These are phyloP conservation scores for Serpula lacrymans DNA, from an alignment of 768 basidiomycete genomes.

Conservation along the genomic window DNA sequence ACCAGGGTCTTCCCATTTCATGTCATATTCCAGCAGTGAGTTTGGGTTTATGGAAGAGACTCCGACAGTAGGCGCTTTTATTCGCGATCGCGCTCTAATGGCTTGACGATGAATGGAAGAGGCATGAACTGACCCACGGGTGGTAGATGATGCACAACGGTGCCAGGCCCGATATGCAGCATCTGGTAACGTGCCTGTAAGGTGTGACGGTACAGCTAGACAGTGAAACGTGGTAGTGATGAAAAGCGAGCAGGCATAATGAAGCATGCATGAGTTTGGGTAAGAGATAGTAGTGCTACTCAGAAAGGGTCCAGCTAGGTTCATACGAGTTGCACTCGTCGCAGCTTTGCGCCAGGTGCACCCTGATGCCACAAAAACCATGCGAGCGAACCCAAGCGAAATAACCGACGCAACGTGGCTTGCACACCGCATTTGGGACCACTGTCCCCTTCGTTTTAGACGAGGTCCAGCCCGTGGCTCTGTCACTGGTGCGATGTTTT, in stretches of 20 bases:
- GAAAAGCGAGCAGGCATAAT: constrained; percentile 33
- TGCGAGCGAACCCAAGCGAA: too few species aligned
- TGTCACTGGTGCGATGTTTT: too few species aligned
- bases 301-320: too few species aligned
- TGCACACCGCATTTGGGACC: too few species aligned
- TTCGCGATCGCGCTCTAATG: background rate
- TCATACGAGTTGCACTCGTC: too few species aligned
- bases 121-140: background rate
- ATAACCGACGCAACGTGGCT: too few species aligned
- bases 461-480: too few species aligned
- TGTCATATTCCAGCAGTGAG: constrained; percentile 21
- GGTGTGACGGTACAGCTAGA: constrained; percentile 14
- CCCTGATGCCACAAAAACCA: too few species aligned
- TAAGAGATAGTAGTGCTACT: too few species aligned
- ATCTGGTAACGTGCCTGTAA: constrained; percentile 41
- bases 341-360: too few species aligned
- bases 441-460: too few species aligned
- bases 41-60: constrained; percentile 17
- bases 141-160: constrained; percentile 16
- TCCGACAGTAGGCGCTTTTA: background rate
- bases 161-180: constrained; percentile 52
- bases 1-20: constrained; percentile 22
- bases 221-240: constrained; percentile 8
- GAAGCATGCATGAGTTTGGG: constrained; percentile 37
- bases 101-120: background rate